Evolutionary conservation across 1,139 yeast species (phyloP).

Genomic region (Zygoascus meyerae): DNA sequence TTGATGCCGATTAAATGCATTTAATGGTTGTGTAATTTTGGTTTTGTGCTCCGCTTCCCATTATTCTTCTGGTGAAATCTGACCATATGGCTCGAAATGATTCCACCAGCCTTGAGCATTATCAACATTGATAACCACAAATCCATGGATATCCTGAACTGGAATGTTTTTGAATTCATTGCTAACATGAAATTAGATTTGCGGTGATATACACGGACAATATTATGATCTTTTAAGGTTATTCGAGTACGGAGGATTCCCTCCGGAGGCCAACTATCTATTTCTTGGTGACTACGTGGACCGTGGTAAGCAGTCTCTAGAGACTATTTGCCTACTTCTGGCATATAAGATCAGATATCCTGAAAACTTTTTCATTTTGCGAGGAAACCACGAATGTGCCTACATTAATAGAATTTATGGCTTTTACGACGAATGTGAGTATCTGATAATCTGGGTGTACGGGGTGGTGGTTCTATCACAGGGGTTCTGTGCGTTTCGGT

Average conservation of each 20-base stretch:
- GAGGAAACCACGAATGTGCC: conserved; percentile 98
- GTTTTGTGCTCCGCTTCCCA: no score
- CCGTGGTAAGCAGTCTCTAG: conserved; percentile 95
- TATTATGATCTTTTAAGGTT: conserved; percentile 91
- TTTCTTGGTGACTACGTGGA: conserved; percentile 97
- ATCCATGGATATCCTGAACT: no score
- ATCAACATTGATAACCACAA: no score
- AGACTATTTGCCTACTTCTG: conserved; percentile 83
- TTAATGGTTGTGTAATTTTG: no score
- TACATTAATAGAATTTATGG: conserved; percentile 96
- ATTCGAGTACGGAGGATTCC: conserved; percentile 97
- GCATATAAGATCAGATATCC: conserved; percentile 97
- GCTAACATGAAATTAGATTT: no score
- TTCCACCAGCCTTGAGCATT: no score
- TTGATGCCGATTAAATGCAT: no score
- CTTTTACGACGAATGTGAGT: conserved; percentile 81
- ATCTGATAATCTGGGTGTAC: not conserved
- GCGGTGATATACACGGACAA: conserved; percentile 98
- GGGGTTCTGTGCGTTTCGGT: no score
- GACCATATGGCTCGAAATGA: no score
- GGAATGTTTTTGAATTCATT: no score
- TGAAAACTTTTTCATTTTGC: conserved; percentile 86
- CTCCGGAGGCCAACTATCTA: conserved; percentile 84
- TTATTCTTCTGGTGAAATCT: no score
- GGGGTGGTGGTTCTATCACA: not conserved